Base-by-base conservation (phyloP, 306 rosid genomes). In the Mucuna pruriens region DNA sequence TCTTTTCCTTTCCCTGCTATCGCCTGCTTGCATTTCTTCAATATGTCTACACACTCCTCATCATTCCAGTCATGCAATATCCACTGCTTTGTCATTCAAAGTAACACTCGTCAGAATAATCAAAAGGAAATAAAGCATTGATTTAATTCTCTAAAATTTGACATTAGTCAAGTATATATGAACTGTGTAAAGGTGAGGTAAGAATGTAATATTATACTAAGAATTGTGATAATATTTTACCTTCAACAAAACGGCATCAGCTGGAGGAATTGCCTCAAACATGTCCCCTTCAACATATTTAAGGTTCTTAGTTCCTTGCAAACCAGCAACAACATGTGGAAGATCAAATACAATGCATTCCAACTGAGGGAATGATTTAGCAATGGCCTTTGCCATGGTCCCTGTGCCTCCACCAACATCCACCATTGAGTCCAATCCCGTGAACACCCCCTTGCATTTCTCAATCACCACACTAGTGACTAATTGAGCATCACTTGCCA, bases 341-440 rank as follows among this genome's bases (percentile, higher is more conserved):
- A 74, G 79, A 54, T 74, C 55, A 3, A 74, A 74, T 13, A 73
- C 84, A 1, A 0, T 11, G 26, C 80, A 62, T 9, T 72, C 67
- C 17, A 73, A 0, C 3, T 48, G 15, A 9, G 84, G 66, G 22
- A 80, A 80, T 7, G 75, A 63, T 52, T 42, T 29, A 0, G 76
- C 85, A 52, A 81, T 36, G 7, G 62, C 70, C 11, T 40, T 74
- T 64, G 75, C 75, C 67, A 81, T 1, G 9, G 48, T 26, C 23
- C 84, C 80, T 4, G 80, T 81, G 26, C 85, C 80, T 74, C 76
- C 85, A 7, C 85, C 85, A 74, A 81, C 80, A 65, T 81, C 85
- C 51, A 81, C 80, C 76, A 74, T 63, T 52, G 84, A 51, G 4
- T 64, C 70, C 19, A 74, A 64, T 12, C 75, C 75, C 3, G 11